phyloP scores from a whole-genome alignment of 2,329 filamentous ascomycete genomes.

The Sphaerulina populicola region DNA sequence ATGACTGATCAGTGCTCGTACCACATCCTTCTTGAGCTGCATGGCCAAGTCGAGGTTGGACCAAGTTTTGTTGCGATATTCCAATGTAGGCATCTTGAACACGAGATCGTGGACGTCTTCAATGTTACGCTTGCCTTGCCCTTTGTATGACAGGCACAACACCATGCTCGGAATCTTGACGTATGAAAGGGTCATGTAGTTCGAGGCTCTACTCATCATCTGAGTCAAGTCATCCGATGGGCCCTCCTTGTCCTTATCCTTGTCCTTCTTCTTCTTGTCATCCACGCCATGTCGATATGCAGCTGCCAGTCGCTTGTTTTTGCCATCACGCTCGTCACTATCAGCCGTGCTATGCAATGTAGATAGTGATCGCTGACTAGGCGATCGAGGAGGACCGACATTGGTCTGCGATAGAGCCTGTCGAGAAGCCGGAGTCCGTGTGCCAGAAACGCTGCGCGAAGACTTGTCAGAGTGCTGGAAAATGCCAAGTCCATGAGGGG shows the following conservation, averaged over 20 bases:
- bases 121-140: conserved; percentile 87
- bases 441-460: conserved; percentile 12
- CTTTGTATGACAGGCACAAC: conserved; percentile 91
- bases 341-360: conserved; percentile 23
- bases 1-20: conserved; percentile 87
- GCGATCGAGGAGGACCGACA: conserved; percentile 23
- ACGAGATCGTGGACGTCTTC: conserved; percentile 97
- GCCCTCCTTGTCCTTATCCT: conserved; percentile 48
- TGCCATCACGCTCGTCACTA: conserved; percentile 20
- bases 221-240: conserved; percentile 83
- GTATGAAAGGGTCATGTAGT: conserved; percentile 94
- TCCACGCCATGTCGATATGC: conserved; percentile 10
- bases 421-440: conserved; percentile 19
- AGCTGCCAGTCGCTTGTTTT: conserved; percentile 24
- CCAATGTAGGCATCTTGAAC: conserved; percentile 85
- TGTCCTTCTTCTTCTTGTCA: conserved; percentile 38
- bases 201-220: conserved; percentile 92
- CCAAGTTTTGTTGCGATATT: conserved; percentile 99
- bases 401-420: conserved; percentile 24
- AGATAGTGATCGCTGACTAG: conserved; percentile 28
- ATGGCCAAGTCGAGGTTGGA: conserved; percentile 91
- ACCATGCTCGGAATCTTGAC: conserved; percentile 94
- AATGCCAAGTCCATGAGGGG: conserved; percentile 36
- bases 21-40: conserved; percentile 86
- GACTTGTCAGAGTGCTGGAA: conserved; percentile 38